Conservation (phyloP, 2,329 filamentous ascomycete genomes). For the Penicillium fuscoglaucum region DNA sequence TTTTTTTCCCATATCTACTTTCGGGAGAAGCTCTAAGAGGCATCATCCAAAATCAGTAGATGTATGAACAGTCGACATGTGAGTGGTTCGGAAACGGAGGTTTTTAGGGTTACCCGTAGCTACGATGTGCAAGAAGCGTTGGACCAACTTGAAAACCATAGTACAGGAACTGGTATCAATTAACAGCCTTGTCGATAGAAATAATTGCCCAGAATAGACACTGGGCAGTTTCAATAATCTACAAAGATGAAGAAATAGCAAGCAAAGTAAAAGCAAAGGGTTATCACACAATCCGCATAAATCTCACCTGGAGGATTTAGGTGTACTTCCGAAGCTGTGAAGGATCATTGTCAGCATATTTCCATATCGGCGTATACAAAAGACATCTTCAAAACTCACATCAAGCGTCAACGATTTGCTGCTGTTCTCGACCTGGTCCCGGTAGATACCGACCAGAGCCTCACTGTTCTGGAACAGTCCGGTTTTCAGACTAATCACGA, state of each 20-base stretch:
- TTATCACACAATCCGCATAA: constrained; percentile 19
- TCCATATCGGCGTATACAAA: neutral
- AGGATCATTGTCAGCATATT: constrained; percentile 12
- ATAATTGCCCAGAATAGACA: neutral
- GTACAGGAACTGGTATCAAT: constrained; percentile 20
- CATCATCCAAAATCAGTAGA: neutral
- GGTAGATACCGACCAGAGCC: constrained; percentile 90
- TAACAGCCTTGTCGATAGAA: constrained; percentile 12
- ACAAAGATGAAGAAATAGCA: constrained; percentile 19
- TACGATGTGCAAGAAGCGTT: neutral
- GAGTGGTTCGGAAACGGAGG: neutral
- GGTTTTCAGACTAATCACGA: constrained; percentile 95
- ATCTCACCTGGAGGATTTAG: constrained; percentile 13
- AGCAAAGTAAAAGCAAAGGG: constrained; percentile 7
- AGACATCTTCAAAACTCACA: constrained; percentile 61
- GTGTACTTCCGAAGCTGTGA: constrained; percentile 40
- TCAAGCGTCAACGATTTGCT: constrained; percentile 89
- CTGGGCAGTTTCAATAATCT: constrained; percentile 20
- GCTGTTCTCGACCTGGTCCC: constrained; percentile 91
- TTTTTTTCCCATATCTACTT: neutral
- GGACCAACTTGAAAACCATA: neutral
- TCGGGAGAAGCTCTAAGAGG: neutral
- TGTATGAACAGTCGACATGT: no score
- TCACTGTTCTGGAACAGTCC: constrained; percentile 96
- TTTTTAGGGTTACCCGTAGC: neutral